These are phyloP conservation scores for Gracilaria caudata DNA, from an alignment of 23 red algal species.

Conservation along the genomic window DNA sequence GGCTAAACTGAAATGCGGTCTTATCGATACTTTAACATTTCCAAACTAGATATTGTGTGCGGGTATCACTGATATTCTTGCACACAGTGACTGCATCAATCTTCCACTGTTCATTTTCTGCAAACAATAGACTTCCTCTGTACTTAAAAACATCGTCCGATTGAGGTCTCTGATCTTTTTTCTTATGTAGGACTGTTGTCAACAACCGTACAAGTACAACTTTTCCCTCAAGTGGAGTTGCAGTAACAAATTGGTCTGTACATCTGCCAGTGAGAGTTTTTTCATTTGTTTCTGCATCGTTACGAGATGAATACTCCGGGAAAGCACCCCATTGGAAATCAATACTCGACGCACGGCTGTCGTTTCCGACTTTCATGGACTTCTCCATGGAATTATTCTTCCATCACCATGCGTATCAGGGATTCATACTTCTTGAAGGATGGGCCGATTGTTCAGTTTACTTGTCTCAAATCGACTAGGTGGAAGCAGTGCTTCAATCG, in stretches of 20 bases:
- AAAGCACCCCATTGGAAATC: not conserved
- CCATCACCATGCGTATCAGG: conserved; percentile 12
- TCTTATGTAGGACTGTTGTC: not conserved
- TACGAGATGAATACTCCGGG: not conserved
- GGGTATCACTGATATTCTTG: not conserved
- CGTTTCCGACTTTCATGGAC: conserved; percentile 29
- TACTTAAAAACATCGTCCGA: not conserved
- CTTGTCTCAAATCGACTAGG: not conserved
- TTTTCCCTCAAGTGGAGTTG: not conserved
- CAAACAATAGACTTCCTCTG: not conserved
- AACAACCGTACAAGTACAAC: not conserved
- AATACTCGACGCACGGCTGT: not conserved
- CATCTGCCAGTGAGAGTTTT: not conserved
- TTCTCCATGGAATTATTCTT: conserved; percentile 3
- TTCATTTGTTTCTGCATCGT: not conserved
- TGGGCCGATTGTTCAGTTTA: not conserved
- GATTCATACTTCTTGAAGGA: not conserved
- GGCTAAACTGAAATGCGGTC: not conserved
- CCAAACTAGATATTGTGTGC: not conserved
- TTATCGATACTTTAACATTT: conserved; percentile 19
- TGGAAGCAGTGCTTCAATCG: not conserved
- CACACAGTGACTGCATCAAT: not conserved
- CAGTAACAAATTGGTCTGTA: not conserved
- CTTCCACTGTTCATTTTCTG: not conserved
- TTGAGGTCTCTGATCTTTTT: not conserved